phyloP scores from a whole-genome alignment of 495 filamentous ascomycete genomes.

The Hypomontagnella monticulosa region DNA sequence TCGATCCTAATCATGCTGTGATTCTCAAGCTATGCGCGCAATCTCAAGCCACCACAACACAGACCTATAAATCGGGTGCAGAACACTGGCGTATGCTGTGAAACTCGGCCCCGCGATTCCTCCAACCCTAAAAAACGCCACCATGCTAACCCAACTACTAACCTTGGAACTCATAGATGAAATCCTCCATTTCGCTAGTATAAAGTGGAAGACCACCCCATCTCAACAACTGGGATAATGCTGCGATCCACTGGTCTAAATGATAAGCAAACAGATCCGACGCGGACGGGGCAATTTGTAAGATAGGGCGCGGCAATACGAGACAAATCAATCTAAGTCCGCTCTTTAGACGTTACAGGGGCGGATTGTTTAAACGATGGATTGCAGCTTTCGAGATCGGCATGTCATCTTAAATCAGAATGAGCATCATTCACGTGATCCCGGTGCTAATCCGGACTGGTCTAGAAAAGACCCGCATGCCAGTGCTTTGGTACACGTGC shows the following conservation, averaged over 20 bases:
- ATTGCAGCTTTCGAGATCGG: slow-evolving; percentile 2
- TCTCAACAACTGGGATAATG: not conserved
- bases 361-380: no score
- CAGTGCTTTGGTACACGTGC: no score
- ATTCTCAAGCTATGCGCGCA: no score
- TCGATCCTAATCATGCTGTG: no score
- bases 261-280: not conserved
- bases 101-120: slow-evolving; percentile 14
- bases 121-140: not conserved
- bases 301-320: not conserved
- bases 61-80: not conserved
- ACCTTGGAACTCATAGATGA: not conserved
- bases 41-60: not conserved
- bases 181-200: not conserved
- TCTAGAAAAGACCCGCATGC: no score
- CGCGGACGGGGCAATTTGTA: no score
- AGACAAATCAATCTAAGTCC: no score
- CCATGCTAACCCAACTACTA: not conserved
- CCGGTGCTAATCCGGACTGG: not conserved
- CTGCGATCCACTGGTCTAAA: not conserved
- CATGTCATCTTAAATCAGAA: slow-evolving; percentile 23
- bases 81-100: slow-evolving; percentile 28
- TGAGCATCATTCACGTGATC: slow-evolving; percentile 46
- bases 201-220: slow-evolving; percentile 1
- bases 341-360: no score